phyloP scores from a whole-genome alignment of 2,329 filamentous ascomycete species.

The Hirsutella rhossiliensis region DNA sequence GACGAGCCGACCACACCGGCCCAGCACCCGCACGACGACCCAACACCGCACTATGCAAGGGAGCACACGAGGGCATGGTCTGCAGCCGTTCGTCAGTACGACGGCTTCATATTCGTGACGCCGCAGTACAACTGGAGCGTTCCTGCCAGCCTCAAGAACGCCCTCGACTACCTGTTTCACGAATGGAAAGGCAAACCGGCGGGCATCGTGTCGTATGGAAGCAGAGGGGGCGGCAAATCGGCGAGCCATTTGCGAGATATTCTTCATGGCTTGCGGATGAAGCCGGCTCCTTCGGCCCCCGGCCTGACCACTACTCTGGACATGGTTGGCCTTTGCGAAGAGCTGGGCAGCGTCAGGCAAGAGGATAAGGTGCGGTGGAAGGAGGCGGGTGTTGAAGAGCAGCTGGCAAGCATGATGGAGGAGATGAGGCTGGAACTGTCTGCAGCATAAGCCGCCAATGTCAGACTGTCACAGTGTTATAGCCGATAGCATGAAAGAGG shows the following conservation, averaged over 20 bases:
- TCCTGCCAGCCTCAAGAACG: constrained; percentile 45
- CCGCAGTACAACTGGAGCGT: constrained; percentile 46
- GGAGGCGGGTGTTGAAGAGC: not conserved
- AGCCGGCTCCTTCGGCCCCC: not conserved
- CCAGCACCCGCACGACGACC: constrained; percentile 19
- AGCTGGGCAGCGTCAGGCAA: not conserved
- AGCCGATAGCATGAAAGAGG: too few species aligned
- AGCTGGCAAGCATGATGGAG: not conserved
- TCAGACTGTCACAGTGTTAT: too few species aligned
- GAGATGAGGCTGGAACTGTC: constrained; percentile 1
- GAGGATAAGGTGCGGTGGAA: constrained; percentile 1
- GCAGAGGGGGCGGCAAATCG: constrained; percentile 21
- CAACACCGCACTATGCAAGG: constrained; percentile 18
- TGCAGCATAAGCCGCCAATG: too few species aligned
- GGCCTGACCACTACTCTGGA: not conserved
- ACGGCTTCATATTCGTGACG: constrained; percentile 36
- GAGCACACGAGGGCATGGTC: constrained; percentile 33
- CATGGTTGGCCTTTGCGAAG: not conserved
- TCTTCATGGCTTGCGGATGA: constrained; percentile 7
- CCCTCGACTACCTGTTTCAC: constrained; percentile 47
- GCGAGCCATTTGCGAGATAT: constrained; percentile 8
- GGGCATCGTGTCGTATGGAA: constrained; percentile 42
- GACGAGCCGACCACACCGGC: constrained; percentile 28
- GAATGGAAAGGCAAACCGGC: constrained; percentile 46
- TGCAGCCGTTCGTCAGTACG: constrained; percentile 26